A percentile compares a stretch with the other conserved stretches of the same genome.
phyloP scores from a whole-genome alignment of 1,284 basidiomycete genomes.

The Irpex rosettiformis region DNA sequence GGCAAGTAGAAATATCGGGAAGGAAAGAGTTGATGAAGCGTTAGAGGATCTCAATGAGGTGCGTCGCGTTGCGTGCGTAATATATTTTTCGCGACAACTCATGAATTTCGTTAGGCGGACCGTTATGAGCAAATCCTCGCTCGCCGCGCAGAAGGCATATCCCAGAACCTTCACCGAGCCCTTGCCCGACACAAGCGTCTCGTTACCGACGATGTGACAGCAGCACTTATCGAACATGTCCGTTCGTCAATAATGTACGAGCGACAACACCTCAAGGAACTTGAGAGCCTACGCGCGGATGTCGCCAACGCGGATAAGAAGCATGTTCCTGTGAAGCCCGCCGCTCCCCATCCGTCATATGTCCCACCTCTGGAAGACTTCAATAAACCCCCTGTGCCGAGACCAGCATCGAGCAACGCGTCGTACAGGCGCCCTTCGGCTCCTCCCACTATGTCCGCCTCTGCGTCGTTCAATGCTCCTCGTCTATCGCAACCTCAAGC shows the following conservation, averaged over 20 bases:
- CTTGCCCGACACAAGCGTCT: constrained; percentile 79
- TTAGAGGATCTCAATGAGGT: constrained; percentile 94
- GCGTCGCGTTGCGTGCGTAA: constrained; percentile 20
- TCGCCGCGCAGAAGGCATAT: constrained; percentile 83
- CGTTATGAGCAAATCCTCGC: constrained; percentile 83
- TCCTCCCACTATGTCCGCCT: constrained; percentile 1
- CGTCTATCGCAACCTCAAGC: constrained; percentile 2
- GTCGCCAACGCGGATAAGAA: constrained; percentile 66
- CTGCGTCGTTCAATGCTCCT: neutral
- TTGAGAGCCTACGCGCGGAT: constrained; percentile 81
- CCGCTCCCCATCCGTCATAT: constrained; percentile 53
- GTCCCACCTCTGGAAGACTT: constrained; percentile 67
- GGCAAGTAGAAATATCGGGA: constrained; percentile 81
- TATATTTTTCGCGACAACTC: constrained; percentile 5
- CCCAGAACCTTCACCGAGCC: constrained; percentile 84
- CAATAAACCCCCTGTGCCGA: constrained; percentile 34
- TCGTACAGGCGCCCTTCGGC: neutral
- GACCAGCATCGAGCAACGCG: constrained; percentile 1
- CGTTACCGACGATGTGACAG: constrained; percentile 86
- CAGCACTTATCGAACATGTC: constrained; percentile 86
- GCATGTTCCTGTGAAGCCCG: constrained; percentile 39
- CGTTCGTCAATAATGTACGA: constrained; percentile 90
- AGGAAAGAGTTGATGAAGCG: constrained; percentile 88
- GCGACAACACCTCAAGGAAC: constrained; percentile 79
- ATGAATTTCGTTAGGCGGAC: constrained; percentile 56